Percentiles rank a stretch among this genome's conserved stretches.
Evolutionary conservation across 805 yeast genomes (phyloP).

Genomic region (Brettanomyces custersianus): DNA sequence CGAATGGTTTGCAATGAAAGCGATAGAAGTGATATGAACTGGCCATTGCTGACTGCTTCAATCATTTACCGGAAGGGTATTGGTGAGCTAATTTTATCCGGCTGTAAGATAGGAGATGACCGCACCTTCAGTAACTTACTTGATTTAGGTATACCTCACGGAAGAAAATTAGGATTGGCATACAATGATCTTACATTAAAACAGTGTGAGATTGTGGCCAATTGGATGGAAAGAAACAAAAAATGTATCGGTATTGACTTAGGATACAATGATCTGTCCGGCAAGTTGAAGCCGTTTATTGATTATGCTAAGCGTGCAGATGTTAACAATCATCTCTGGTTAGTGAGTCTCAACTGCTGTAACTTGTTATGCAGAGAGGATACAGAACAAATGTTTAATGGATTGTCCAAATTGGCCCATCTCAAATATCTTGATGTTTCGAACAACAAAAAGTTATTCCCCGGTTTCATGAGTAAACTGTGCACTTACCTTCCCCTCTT

Average conservation of each 20-base stretch:
- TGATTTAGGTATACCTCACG: slow-evolving; percentile 44
- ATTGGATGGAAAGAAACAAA: slow-evolving; percentile 45
- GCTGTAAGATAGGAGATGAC: slow-evolving; percentile 54
- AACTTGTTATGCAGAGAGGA: slow-evolving; percentile 45
- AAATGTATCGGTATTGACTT: slow-evolving; percentile 65
- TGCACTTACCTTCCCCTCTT: slow-evolving; percentile 62
- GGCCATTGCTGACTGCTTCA: slow-evolving; percentile 70
- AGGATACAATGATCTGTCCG: slow-evolving; percentile 67
- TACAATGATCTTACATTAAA: slow-evolving; percentile 53
- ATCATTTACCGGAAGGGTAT: slow-evolving; percentile 63
- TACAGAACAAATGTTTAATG: slow-evolving; percentile 37
- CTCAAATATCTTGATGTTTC: slow-evolving; percentile 72
- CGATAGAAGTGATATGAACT: slow-evolving; percentile 70
- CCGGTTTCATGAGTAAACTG: slow-evolving; percentile 47
- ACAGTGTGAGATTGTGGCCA: slow-evolving; percentile 47
- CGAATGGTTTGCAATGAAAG: slow-evolving; percentile 39
- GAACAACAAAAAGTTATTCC: slow-evolving; percentile 59
- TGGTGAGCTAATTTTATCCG: slow-evolving; percentile 72
- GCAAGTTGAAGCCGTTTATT: slow-evolving; percentile 28
- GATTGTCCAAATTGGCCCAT: slow-evolving; percentile 44
- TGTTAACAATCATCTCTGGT: slow-evolving; percentile 23
- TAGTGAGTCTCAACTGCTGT: slow-evolving; percentile 60
- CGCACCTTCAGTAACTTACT: slow-evolving; percentile 44
- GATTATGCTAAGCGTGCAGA: slow-evolving; percentile 19
- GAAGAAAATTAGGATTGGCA: slow-evolving; percentile 68